These are phyloP conservation scores for Acanthamoeba lenticulata DNA, from an alignment of 208 protist genomes.

Conservation along the genomic window DNA sequence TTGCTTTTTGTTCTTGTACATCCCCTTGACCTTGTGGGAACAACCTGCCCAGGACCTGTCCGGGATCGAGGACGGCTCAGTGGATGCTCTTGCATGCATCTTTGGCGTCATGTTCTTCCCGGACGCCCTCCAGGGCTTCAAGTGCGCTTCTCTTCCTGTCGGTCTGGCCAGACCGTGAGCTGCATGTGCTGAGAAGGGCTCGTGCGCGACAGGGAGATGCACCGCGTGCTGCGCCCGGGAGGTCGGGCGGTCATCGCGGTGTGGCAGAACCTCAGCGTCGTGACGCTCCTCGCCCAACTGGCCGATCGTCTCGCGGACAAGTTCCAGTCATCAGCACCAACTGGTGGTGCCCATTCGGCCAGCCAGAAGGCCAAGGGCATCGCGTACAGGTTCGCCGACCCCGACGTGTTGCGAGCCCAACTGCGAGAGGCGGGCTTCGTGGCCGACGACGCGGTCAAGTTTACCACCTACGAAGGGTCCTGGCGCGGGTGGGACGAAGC, in stretches of 20 bases:
- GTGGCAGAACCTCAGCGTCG: not conserved
- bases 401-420: not conserved
- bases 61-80: not conserved
- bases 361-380: not conserved
- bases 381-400: not conserved
- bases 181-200: not conserved
- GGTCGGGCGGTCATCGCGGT: not conserved
- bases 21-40: not conserved
- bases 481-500: not conserved
- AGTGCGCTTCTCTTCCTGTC: not conserved
- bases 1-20: not conserved
- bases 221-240: not conserved
- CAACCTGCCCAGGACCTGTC: not conserved
- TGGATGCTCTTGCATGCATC: not conserved
- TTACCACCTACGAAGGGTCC: not conserved
- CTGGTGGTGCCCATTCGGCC: not conserved
- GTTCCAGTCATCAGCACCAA: not conserved
- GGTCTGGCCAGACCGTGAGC: not conserved
- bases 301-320: not conserved
- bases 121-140: not conserved
- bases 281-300: not conserved
- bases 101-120: conserved; percentile 51
- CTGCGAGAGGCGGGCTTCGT: not conserved
- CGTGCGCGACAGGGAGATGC: not conserved
- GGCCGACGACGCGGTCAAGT: not conserved